These are phyloP conservation scores for Populus pruinosa DNA, from an alignment of 345 rosid species.

Conservation along the genomic window DNA sequence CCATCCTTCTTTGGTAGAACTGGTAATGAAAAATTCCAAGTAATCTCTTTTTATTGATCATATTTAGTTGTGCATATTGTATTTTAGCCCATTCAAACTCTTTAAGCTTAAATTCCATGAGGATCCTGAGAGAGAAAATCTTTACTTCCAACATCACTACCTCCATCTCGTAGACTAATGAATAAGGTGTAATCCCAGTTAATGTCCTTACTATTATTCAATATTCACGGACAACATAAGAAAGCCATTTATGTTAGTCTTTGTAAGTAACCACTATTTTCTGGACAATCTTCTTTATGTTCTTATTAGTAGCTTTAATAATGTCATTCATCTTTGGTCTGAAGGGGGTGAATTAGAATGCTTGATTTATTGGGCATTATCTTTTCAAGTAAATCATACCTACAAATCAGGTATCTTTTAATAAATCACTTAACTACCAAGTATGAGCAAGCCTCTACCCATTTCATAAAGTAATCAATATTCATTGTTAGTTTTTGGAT, in stretches of 20 bases:
- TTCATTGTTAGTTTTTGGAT: not conserved
- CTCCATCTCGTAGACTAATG: not conserved
- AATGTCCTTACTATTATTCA: not conserved
- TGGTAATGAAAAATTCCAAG: not conserved
- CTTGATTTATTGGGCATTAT: too few relatives aligned
- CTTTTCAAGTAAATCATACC: too few relatives aligned
- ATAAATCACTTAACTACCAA: too few relatives aligned
- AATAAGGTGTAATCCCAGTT: not conserved
- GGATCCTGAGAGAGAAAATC: not conserved
- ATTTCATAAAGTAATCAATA: conserved; percentile 1
- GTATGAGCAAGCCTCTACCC: not conserved
- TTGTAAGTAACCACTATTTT: not conserved
- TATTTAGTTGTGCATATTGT: not conserved
- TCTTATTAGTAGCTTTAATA: not conserved
- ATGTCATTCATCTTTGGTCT: not conserved
- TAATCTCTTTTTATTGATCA: not conserved
- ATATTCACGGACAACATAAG: not conserved
- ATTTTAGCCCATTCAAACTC: not conserved
- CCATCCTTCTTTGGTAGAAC: not conserved
- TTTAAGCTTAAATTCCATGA: not conserved
- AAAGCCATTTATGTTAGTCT: not conserved
- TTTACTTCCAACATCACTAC: not conserved
- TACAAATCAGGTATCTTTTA: too few relatives aligned
- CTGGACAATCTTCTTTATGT: not conserved
- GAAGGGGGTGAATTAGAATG: not conserved